These are phyloP conservation scores for Heteromeles arbutifolia DNA, from an alignment of 306 rosid genomes.

Conservation along the genomic window DNA sequence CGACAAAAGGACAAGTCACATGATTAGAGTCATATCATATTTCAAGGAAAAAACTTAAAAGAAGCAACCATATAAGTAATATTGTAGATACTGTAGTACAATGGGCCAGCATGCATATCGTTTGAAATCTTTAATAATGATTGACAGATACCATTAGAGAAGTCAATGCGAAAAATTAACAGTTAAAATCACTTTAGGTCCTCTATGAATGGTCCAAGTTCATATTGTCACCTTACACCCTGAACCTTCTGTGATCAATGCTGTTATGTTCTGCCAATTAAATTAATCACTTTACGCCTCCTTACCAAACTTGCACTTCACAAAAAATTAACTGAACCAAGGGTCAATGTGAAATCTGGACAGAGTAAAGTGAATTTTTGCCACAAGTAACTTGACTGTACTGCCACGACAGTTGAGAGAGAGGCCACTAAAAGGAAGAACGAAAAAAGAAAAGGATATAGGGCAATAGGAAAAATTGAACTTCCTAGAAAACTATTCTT, in stretches of 20 bases:
- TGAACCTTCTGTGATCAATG: neutral
- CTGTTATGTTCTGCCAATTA: neutral
- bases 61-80: neutral
- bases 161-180: neutral
- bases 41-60: neutral
- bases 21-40: neutral
- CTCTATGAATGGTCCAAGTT: neutral
- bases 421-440: neutral
- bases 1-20: slow-evolving; percentile 4
- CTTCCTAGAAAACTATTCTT: neutral
- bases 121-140: neutral
- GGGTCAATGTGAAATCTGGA: neutral
- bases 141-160: neutral
- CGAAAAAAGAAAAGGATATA: neutral
- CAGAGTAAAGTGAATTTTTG: neutral
- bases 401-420: neutral
- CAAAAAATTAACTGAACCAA: neutral
- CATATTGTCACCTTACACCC: neutral
- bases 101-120: neutral
- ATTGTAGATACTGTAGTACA: neutral
- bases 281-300: neutral
- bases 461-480: neutral
- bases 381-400: neutral
- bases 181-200: neutral
- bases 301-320: neutral